phyloP scores from a whole-genome alignment of 805 yeast species.

The Candida chauliodis region DNA sequence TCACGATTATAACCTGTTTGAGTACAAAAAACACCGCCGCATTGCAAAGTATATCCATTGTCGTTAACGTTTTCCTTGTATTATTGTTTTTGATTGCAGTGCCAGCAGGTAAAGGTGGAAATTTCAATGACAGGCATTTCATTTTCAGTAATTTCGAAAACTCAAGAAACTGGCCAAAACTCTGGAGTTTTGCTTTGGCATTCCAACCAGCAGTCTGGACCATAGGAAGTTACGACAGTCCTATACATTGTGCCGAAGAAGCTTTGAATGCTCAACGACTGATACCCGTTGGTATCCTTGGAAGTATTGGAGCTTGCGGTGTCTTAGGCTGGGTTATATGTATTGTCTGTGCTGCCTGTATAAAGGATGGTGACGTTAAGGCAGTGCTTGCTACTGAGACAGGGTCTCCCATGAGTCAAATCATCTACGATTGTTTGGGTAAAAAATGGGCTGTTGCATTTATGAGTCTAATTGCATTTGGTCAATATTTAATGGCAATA shows the following conservation, averaged over 20 bases:
- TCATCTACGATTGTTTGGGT: slow-evolving; percentile 60
- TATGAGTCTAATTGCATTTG: slow-evolving; percentile 53
- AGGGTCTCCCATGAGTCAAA: slow-evolving; percentile 66
- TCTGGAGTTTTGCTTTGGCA: slow-evolving; percentile 46
- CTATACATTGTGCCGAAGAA: slow-evolving; percentile 72
- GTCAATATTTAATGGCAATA: slow-evolving; percentile 66
- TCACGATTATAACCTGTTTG: slow-evolving; percentile 47
- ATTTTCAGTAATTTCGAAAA: slow-evolving; percentile 55
- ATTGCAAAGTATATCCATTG: slow-evolving; percentile 56
- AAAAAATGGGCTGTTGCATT: slow-evolving; percentile 62
- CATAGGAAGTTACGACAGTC: slow-evolving; percentile 69
- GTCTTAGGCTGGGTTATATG: slow-evolving; percentile 55
- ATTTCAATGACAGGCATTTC: slow-evolving; percentile 26
- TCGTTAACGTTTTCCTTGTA: slow-evolving; percentile 49
- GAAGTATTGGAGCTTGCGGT: slow-evolving; percentile 57
- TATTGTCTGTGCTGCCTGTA: slow-evolving; percentile 52
- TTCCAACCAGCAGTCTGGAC: slow-evolving; percentile 75
- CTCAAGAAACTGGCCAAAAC: slow-evolving; percentile 35
- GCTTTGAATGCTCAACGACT: slow-evolving; percentile 59
- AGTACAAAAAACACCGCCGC: slow-evolving; percentile 53
- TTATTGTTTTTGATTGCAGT: slow-evolving; percentile 55
- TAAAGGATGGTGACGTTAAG: slow-evolving; percentile 43
- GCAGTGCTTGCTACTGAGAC: slow-evolving; percentile 42
- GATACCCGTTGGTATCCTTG: slow-evolving; percentile 62
- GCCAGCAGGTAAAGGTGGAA: slow-evolving; percentile 49